phyloP scores from a whole-genome alignment of 495 filamentous ascomycete genomes.

The Aspergillus baeticus region DNA sequence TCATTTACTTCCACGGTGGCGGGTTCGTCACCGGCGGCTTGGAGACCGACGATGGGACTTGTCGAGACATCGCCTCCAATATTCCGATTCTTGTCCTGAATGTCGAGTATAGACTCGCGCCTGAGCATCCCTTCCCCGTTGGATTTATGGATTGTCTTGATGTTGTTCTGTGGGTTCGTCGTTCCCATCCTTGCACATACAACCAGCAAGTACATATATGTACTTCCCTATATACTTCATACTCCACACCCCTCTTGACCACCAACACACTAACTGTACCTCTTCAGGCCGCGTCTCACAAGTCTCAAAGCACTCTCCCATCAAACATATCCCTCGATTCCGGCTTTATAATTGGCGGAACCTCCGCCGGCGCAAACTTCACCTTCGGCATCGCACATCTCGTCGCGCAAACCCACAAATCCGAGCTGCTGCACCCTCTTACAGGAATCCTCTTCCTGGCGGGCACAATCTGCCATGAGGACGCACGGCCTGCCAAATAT shows the following conservation, averaged over 20 bases:
- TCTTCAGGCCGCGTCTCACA: conserved; percentile 3
- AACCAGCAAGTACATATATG: too few relatives aligned
- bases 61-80: conserved; percentile 24
- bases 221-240: too few relatives aligned
- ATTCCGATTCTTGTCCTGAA: conserved; percentile 48
- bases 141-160: conserved; percentile 51
- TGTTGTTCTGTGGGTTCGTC: conserved; percentile 26
- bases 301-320: conserved; percentile 6
- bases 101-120: conserved; percentile 68
- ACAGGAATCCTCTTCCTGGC: conserved; percentile 17
- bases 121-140: conserved; percentile 62
- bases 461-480: conserved; percentile 19
- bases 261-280: too few relatives aligned
- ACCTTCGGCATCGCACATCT: conserved; percentile 17
- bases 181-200: neutral
- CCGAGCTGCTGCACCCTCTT: conserved; percentile 1
- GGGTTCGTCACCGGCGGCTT: conserved; percentile 36
- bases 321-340: conserved; percentile 3
- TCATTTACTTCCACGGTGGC: conserved; percentile 43
- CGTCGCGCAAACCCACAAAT: conserved; percentile 1
- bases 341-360: conserved; percentile 19
- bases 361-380: conserved; percentile 23
- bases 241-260: too few relatives aligned
- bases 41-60: conserved; percentile 40
- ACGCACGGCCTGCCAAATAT: conserved; percentile 12